These are phyloP conservation scores for Pyrenochaeta sp. DNA, from an alignment of 2,329 filamentous ascomycete genomes.

Conservation along the genomic window DNA sequence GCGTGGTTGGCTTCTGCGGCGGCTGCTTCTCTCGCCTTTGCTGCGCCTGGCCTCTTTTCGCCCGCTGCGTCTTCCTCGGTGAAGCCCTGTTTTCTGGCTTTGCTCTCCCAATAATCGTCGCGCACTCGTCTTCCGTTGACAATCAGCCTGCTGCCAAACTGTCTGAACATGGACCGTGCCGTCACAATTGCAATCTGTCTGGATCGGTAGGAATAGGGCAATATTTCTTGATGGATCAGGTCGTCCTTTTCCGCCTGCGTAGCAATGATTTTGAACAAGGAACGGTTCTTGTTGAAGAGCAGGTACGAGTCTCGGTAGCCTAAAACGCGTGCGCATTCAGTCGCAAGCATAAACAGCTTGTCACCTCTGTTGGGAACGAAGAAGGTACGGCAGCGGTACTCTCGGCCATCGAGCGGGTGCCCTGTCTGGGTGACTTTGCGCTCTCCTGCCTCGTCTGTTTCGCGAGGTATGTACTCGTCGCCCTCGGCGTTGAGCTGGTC, in stretches of 20 bases:
- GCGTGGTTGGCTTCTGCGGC: conserved; percentile 69
- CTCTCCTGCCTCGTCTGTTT: conserved; percentile 91
- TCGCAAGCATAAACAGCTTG: conserved; percentile 98
- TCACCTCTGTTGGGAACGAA: conserved; percentile 88
- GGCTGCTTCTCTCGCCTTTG: conserved; percentile 85
- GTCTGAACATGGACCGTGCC: conserved; percentile 96
- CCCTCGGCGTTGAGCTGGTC: conserved; percentile 89
- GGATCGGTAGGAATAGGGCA: conserved; percentile 98
- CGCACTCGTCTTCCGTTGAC: conserved; percentile 88
- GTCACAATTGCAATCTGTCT: conserved; percentile 98
- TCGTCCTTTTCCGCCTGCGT: conserved; percentile 97
- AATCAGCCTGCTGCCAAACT: conserved; percentile 95
- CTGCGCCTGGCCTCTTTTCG: conserved; percentile 92
- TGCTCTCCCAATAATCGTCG: conserved; percentile 99
- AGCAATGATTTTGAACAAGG: conserved; percentile 96
- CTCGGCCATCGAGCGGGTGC: conserved; percentile 79
- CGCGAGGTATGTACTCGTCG: conserved; percentile 94
- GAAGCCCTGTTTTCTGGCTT: conserved; percentile 96
- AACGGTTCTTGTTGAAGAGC: conserved; percentile 97
- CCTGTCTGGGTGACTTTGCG: conserved; percentile 90
- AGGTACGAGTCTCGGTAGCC: conserved; percentile 98
- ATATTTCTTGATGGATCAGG: conserved; percentile 89
- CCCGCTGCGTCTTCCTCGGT: conserved; percentile 96
- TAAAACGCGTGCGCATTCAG: conserved; percentile 92
- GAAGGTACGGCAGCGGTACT: conserved; percentile 94